A percentile compares a stretch with the other conserved stretches of the same genome.
Evolutionary conservation across 495 filamentous ascomycete species (phyloP).

Genomic region (Massariosphaeria phaeospora): DNA sequence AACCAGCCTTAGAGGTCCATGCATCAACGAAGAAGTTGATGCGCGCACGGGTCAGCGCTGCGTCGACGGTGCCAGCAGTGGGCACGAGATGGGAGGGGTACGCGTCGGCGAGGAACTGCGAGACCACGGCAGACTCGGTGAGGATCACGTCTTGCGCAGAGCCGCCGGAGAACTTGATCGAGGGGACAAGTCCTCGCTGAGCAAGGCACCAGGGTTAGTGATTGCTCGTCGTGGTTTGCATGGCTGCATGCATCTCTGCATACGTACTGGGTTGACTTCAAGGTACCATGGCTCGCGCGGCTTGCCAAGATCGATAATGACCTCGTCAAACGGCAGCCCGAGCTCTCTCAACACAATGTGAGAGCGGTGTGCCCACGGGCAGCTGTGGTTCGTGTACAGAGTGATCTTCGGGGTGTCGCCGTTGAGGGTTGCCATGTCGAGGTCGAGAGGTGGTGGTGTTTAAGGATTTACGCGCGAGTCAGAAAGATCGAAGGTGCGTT

Average conservation of each 20-base stretch:
- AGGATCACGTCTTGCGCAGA: constrained; percentile 53
- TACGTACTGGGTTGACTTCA: constrained; percentile 67
- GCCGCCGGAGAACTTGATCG: constrained; percentile 59
- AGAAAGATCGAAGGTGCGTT: background rate
- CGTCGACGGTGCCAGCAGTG: constrained; percentile 34
- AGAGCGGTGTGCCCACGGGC: constrained; percentile 79
- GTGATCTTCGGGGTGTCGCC: constrained; percentile 43
- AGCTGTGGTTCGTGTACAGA: constrained; percentile 70
- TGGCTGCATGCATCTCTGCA: background rate
- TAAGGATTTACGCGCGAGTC: constrained; percentile 6
- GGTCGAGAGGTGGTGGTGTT: background rate
- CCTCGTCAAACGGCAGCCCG: constrained; percentile 68
- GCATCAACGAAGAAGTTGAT: constrained; percentile 75
- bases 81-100: constrained; percentile 55
- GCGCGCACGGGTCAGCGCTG: constrained; percentile 58
- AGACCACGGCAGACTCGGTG: constrained; percentile 68
- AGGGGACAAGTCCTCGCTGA: constrained; percentile 70
- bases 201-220: background rate
- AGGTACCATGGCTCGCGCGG: constrained; percentile 83
- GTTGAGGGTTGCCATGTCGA: constrained; percentile 13
- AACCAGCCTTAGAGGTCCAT: constrained; percentile 58
- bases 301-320: constrained; percentile 66
- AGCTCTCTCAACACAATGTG: constrained; percentile 74
- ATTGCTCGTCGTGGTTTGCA: background rate
- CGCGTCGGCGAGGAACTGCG: constrained; percentile 65